A percentile compares a stretch with the other conserved stretches of the same genome.
These are phyloP conservation scores for Ceratocystis albifundus DNA, from an alignment of 2,329 filamentous ascomycete genomes.

Conservation along the genomic window DNA sequence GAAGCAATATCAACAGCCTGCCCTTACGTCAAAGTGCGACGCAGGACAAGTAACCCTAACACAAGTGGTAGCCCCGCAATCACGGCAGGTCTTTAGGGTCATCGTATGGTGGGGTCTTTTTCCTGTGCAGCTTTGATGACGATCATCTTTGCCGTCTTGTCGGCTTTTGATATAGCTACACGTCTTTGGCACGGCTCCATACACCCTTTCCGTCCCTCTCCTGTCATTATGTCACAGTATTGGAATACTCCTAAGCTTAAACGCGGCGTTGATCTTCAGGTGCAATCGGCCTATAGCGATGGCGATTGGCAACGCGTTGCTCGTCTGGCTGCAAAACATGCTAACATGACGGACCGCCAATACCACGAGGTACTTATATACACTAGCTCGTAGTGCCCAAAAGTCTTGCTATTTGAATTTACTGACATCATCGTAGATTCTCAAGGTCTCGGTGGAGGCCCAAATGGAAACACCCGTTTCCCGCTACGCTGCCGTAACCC, in stretches of 20 bases:
- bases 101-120: too few relatives aligned
- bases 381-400: neutral
- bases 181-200: neutral
- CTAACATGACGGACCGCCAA: constrained; percentile 37
- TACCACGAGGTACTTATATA: constrained; percentile 42
- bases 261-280: constrained; percentile 42
- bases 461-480: constrained; percentile 14
- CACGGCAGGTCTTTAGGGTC: neutral
- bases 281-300: constrained; percentile 45
- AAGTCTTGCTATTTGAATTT: neutral
- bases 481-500: constrained; percentile 16
- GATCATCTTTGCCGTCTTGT: neutral
- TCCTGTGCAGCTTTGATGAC: too few relatives aligned
- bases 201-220: neutral
- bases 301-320: constrained; percentile 42
- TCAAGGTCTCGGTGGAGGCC: constrained; percentile 14
- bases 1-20: too few relatives aligned
- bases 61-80: neutral
- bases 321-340: constrained; percentile 42
- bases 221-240: constrained; percentile 16
- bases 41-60: neutral
- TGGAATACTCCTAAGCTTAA: constrained; percentile 33
- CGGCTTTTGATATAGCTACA: neutral
- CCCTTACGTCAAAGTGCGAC: too few relatives aligned
- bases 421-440: constrained; percentile 14